Conservation (phyloP, 345 rosid species). For the Eucalyptus sp. region DNA sequence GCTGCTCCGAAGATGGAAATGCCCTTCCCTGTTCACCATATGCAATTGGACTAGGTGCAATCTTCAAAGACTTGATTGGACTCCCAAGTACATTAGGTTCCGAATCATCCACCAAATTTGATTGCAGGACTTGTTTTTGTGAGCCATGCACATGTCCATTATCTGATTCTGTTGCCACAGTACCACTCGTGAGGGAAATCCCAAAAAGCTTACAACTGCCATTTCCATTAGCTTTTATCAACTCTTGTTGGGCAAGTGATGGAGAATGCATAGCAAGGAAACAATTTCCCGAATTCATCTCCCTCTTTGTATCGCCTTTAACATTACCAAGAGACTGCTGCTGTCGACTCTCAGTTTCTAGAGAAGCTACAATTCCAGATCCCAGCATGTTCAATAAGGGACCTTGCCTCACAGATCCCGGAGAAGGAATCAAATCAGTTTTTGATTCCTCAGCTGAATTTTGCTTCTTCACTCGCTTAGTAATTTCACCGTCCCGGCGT, state of each 20-base stretch:
- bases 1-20: constrained; percentile 1
- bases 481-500: not conserved
- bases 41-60: not conserved
- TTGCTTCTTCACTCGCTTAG: constrained; percentile 2
- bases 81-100: constrained; percentile 9
- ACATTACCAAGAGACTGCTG: constrained; percentile 2
- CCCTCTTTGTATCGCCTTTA: constrained; percentile 4
- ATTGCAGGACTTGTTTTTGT: not conserved
- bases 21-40: constrained; percentile 14
- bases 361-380: constrained; percentile 1
- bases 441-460: constrained; percentile 10
- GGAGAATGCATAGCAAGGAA: constrained; percentile 15
- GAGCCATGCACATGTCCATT: not conserved
- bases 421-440: constrained; percentile 6
- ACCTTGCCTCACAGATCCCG: constrained; percentile 17
- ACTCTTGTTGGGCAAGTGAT: constrained; percentile 9
- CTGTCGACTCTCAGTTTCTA: constrained; percentile 1
- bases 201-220: constrained; percentile 41
- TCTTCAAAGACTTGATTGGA: not conserved
- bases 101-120: not conserved
- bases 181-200: constrained; percentile 17
- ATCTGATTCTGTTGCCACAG: not conserved
- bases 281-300: constrained; percentile 12
- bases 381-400: constrained; percentile 17
- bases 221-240: constrained; percentile 6